A percentile compares a stretch with the other conserved stretches of the same genome.
Evolutionary conservation across 2,329 filamentous ascomycete species (phyloP).

Genomic region (Xenosphaeropsis pyriputrescens): DNA sequence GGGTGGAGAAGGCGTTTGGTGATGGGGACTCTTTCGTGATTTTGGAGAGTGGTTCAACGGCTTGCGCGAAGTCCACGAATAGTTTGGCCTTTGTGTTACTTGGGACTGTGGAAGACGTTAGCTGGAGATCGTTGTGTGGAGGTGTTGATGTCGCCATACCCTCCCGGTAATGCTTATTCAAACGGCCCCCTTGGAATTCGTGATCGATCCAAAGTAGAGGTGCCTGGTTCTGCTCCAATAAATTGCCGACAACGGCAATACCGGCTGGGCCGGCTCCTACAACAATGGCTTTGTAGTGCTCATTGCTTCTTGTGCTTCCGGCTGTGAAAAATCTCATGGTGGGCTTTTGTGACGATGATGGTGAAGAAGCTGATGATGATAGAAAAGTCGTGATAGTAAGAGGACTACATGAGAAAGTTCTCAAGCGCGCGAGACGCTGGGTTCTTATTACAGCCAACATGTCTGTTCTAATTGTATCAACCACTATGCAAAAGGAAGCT

Average conservation of each 20-base stretch:
- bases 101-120: too few relatives aligned
- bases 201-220: slow-evolving; percentile 45
- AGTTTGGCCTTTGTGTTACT: neutral
- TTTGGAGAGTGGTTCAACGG: slow-evolving; percentile 33
- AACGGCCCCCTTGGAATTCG: slow-evolving; percentile 34
- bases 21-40: slow-evolving; percentile 28
- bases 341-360: too few relatives aligned
- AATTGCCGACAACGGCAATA: slow-evolving; percentile 43
- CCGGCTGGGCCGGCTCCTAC: slow-evolving; percentile 44
- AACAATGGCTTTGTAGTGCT: slow-evolving; percentile 35
- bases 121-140: too few relatives aligned
- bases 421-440: neutral
- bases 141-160: too few relatives aligned
- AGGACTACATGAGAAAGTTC: too few relatives aligned
- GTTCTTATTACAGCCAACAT: neutral
- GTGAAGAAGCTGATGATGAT: too few relatives aligned
- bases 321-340: too few relatives aligned
- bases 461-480: neutral
- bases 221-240: slow-evolving; percentile 35
- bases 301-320: neutral
- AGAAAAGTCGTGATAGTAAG: too few relatives aligned
- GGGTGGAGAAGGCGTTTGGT: slow-evolving; percentile 34
- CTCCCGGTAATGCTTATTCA: slow-evolving; percentile 39
- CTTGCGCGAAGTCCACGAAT: slow-evolving; percentile 41
- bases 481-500: neutral